A percentile compares a stretch with the other conserved stretches of the same genome.
Evolutionary conservation across 768 basidiomycete genomes (phyloP).

Genomic region (Boletellus ananiceps): DNA sequence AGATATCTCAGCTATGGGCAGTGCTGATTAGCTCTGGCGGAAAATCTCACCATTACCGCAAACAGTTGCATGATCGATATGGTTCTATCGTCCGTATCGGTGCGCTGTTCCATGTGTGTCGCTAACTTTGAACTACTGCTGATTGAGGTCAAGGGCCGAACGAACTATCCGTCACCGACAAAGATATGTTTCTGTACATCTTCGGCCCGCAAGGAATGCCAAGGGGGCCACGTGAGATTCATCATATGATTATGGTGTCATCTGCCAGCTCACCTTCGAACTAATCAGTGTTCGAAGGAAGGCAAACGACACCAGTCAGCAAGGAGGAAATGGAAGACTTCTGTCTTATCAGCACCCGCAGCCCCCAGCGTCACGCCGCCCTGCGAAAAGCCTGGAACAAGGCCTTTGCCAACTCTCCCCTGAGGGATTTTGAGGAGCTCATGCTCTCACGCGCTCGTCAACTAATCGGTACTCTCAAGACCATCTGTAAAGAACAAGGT

Average conservation of each 20-base stretch:
- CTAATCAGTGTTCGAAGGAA: constrained; percentile 19
- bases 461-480: constrained; percentile 10
- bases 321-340: constrained; percentile 7
- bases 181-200: constrained; percentile 19
- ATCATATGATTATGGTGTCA: background rate
- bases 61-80: constrained; percentile 26
- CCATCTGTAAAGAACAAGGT: constrained; percentile 11
- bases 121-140: constrained; percentile 1
- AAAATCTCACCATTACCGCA: constrained; percentile 16
- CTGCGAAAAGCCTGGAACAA: constrained; percentile 30
- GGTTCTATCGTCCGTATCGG: constrained; percentile 33
- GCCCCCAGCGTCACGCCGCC: constrained; percentile 19
- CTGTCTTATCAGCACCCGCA: constrained; percentile 16
- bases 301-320: constrained; percentile 17
- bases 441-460: constrained; percentile 21
- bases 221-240: constrained; percentile 26
- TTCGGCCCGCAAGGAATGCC: constrained; percentile 28
- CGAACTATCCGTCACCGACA: constrained; percentile 32
- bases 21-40: constrained; percentile 17
- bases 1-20: constrained; percentile 29
- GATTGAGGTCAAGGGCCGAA: constrained; percentile 32
- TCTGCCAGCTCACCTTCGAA: constrained; percentile 3
- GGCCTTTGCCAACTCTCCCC: constrained; percentile 27
- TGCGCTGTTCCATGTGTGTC: constrained; percentile 9
- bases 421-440: constrained; percentile 26